phyloP scores from a whole-genome alignment of 805 yeast species.

The Metschnikowia cubensis region DNA sequence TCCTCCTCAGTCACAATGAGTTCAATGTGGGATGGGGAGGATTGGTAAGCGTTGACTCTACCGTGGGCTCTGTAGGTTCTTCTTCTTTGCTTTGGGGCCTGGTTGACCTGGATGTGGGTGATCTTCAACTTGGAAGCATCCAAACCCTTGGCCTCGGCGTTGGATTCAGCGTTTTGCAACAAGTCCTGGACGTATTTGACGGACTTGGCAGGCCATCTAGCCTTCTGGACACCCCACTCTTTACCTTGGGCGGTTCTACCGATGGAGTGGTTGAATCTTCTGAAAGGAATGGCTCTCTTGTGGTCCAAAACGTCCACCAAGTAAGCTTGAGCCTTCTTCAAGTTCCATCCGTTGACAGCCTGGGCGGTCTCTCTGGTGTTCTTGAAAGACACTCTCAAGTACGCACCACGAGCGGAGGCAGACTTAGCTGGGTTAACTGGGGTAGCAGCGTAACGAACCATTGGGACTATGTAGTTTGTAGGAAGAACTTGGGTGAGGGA shows the following conservation, averaged over 20 bases:
- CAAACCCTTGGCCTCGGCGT: slow-evolving; percentile 97
- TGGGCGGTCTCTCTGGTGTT: slow-evolving; percentile 99
- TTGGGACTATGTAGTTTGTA: slow-evolving; percentile 35
- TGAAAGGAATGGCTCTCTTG: slow-evolving; percentile 99
- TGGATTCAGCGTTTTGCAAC: slow-evolving; percentile 95
- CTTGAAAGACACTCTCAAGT: slow-evolving; percentile 99
- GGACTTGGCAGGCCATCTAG: slow-evolving; percentile 99
- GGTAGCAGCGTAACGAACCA: slow-evolving; percentile 99
- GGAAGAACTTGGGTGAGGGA: slow-evolving; percentile 8
- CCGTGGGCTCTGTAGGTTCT: slow-evolving; percentile 99
- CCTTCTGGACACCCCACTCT: slow-evolving; percentile 99
- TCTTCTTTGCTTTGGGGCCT: slow-evolving; percentile 99
- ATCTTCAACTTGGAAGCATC: slow-evolving; percentile 90
- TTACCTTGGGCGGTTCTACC: slow-evolving; percentile 99
- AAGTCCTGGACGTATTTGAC: slow-evolving; percentile 93
- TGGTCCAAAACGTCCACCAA: slow-evolving; percentile 94
- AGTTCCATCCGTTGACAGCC: slow-evolving; percentile 97
- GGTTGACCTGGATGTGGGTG: slow-evolving; percentile 99
- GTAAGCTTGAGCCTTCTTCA: slow-evolving; percentile 93
- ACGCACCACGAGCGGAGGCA: slow-evolving; percentile 98
- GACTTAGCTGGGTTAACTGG: slow-evolving; percentile 99
- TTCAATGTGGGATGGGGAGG: slow-evolving; percentile 99
- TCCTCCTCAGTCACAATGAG: slow-evolving; percentile 92
- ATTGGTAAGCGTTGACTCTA: slow-evolving; percentile 99
- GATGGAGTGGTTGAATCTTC: slow-evolving; percentile 93